These are phyloP conservation scores for Neltuma alba DNA, from an alignment of 306 rosid species.

Conservation along the genomic window DNA sequence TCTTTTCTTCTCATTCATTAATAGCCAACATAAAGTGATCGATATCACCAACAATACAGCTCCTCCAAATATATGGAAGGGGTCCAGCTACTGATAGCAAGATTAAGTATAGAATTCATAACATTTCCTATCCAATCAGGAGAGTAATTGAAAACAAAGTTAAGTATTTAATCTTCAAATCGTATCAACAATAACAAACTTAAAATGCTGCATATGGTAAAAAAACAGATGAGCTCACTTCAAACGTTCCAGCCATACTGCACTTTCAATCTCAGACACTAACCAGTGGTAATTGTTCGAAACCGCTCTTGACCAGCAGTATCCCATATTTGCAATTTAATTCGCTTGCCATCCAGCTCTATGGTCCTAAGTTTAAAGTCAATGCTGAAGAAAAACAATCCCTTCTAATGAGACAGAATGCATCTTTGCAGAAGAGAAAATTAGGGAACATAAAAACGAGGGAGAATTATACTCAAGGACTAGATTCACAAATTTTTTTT, in stretches of 20 bases:
- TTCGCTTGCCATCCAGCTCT: slow-evolving; percentile 80
- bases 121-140: slow-evolving; percentile 11
- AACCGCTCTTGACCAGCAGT: slow-evolving; percentile 91
- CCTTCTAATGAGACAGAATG: slow-evolving; percentile 37
- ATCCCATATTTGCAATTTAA: slow-evolving; percentile 89
- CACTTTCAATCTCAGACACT: slow-evolving; percentile 33
- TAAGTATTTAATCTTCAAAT: background rate
- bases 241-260: background rate
- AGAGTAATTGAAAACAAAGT: background rate
- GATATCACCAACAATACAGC: slow-evolving; percentile 4
- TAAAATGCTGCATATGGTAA: background rate
- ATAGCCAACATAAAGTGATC: slow-evolving; percentile 8
- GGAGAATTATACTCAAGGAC: background rate
- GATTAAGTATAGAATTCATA: background rate
- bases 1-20: background rate
- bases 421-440: slow-evolving; percentile 6
- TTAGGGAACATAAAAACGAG: background rate
- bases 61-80: slow-evolving; percentile 20
- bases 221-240: background rate
- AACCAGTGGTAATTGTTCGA: slow-evolving; percentile 87
- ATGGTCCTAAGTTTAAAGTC: slow-evolving; percentile 91
- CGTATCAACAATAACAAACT: background rate
- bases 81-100: background rate
- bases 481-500: background rate
- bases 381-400: slow-evolving; percentile 50